Conservation (phyloP, 1,284 basidiomycete species). For the Sporisorium exsertum region DNA sequence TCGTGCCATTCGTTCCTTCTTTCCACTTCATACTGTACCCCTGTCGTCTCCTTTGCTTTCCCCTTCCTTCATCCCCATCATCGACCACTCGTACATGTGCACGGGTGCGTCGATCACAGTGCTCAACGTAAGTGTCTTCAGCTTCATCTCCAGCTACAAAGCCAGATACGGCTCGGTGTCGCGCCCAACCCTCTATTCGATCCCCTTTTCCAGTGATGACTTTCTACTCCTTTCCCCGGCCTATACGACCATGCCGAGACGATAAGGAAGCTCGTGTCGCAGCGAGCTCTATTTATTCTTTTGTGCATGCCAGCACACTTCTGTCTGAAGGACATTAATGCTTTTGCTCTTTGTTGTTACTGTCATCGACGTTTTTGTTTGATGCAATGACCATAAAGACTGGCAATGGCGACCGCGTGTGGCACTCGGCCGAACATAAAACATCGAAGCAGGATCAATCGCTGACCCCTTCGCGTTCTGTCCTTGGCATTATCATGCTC, state of each 20-base stretch:
- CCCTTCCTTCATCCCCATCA: constrained; percentile 4
- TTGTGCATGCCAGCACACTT: constrained; percentile 69
- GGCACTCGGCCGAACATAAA: background rate
- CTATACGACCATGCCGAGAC: constrained; percentile 69
- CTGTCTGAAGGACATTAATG: constrained; percentile 56
- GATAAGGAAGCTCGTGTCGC: constrained; percentile 68
- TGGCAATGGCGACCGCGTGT: background rate
- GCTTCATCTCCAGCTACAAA: background rate
- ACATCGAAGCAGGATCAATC: background rate
- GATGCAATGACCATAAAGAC: background rate
- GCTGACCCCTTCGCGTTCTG: constrained; percentile 11
- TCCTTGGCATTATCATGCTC: constrained; percentile 3
- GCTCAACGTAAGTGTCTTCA: constrained; percentile 32
- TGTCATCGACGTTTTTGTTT: background rate
- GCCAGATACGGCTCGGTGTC: background rate
- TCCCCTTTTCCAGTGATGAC: constrained; percentile 48
- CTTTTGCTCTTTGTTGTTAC: constrained; percentile 17
- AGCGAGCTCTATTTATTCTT: constrained; percentile 58
- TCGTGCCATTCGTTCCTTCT: background rate
- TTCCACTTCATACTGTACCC: background rate
- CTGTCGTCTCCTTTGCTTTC: background rate
- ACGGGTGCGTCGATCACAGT: constrained; percentile 38
- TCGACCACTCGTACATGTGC: constrained; percentile 37
- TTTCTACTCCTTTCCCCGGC: constrained; percentile 69
- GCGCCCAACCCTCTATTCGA: background rate